Percentiles rank a stretch among this genome's conserved stretches.
These are phyloP conservation scores for Diaporthe batatas DNA, from an alignment of 2,329 filamentous ascomycete species.

Conservation along the genomic window DNA sequence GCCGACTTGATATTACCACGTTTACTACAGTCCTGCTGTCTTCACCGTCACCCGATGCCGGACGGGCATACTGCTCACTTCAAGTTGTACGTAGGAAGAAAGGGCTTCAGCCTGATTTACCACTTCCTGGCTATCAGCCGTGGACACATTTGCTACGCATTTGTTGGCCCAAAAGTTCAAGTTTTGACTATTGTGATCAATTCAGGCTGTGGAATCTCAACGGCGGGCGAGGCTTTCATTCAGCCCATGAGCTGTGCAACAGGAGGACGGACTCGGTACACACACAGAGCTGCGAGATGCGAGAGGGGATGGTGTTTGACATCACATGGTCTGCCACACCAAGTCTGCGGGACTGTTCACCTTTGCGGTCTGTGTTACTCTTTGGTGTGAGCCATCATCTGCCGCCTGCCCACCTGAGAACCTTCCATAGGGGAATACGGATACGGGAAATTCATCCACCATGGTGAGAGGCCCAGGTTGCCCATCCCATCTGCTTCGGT, in stretches of 20 bases:
- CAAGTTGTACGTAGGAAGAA: neutral
- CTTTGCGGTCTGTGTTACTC: neutral
- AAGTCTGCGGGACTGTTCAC: neutral
- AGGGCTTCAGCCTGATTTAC: neutral
- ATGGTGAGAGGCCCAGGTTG: neutral
- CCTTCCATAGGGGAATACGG: too few species aligned
- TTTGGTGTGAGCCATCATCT: neutral
- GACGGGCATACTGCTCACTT: conserved; percentile 26
- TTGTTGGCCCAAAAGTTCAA: too few species aligned
- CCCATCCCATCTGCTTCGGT: too few species aligned
- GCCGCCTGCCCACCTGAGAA: neutral
- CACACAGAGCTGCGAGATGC: too few species aligned
- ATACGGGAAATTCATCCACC: too few species aligned
- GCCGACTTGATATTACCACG: neutral
- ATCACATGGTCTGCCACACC: neutral
- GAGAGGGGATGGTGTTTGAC: neutral
- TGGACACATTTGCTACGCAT: too few species aligned
- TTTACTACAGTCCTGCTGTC: too few species aligned
- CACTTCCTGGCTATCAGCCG: too few species aligned
- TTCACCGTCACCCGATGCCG: neutral
- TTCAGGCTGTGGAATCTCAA: neutral
- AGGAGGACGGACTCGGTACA: too few species aligned
- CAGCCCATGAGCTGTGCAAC: too few species aligned
- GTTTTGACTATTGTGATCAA: neutral
- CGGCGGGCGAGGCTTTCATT: too few species aligned